These are phyloP conservation scores for Tolypocladium tropicale DNA, from an alignment of 2,329 filamentous ascomycete genomes.

Conservation along the genomic window DNA sequence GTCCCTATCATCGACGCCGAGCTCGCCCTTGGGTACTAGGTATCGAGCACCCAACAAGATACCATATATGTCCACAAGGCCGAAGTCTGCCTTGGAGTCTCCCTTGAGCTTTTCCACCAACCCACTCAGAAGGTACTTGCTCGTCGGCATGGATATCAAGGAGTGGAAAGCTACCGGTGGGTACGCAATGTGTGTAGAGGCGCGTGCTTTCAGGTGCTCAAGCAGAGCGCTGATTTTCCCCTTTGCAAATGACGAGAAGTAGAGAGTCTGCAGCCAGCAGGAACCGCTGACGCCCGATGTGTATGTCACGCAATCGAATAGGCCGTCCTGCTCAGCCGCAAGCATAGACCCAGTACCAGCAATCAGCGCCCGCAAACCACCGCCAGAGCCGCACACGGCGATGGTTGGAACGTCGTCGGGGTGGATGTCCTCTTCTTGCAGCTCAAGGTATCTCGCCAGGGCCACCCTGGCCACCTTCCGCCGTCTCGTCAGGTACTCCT, in stretches of 20 bases:
- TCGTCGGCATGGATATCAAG: conserved; percentile 81
- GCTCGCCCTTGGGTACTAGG: conserved; percentile 72
- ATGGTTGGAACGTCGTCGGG: conserved; percentile 89
- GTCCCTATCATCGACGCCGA: conserved; percentile 61
- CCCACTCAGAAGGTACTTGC: conserved; percentile 80
- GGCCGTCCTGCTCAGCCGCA: conserved; percentile 71
- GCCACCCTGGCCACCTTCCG: conserved; percentile 59
- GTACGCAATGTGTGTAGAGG: conserved; percentile 85
- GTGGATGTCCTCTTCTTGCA: conserved; percentile 73
- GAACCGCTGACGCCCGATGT: conserved; percentile 92
- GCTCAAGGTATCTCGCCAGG: conserved; percentile 69
- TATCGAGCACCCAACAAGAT: conserved; percentile 74
- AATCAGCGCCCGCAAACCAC: conserved; percentile 80
- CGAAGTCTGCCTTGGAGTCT: conserved; percentile 60
- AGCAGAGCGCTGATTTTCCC: conserved; percentile 61
- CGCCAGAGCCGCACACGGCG: conserved; percentile 88
- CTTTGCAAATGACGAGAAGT: conserved; percentile 60
- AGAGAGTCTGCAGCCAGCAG: conserved; percentile 89
- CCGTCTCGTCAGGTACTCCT: conserved; percentile 59
- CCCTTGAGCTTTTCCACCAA: conserved; percentile 87
- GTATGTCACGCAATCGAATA: conserved; percentile 92
- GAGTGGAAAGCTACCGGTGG: conserved; percentile 74
- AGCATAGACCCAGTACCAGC: conserved; percentile 82
- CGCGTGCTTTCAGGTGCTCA: conserved; percentile 74
- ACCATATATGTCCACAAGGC: conserved; percentile 89